Conservation (phyloP, 257 asterid genomes). For the Voacanga thouarsii region DNA sequence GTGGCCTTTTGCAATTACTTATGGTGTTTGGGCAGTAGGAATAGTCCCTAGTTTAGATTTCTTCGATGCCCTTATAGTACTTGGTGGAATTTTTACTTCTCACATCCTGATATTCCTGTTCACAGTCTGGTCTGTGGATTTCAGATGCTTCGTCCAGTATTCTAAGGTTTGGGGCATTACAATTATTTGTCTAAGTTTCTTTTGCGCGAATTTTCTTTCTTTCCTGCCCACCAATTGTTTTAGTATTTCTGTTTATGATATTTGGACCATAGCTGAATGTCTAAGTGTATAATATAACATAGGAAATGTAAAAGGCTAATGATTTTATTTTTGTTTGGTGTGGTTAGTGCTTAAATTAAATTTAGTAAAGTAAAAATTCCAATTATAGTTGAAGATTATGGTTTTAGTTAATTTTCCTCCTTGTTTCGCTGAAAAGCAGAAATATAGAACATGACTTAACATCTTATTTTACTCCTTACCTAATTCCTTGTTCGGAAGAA, state of each 20-base stretch:
- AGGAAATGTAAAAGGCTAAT: too few species aligned
- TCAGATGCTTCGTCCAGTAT: conserved; percentile 74
- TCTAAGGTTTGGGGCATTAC: conserved; percentile 54
- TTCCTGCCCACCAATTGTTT: too few species aligned
- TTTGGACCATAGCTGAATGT: background rate
- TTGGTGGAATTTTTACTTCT: conserved; percentile 55
- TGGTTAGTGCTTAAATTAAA: too few species aligned
- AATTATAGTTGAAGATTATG: too few species aligned
- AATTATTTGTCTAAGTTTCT: conserved; percentile 10
- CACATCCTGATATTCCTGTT: conserved; percentile 79
- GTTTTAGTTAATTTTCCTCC: too few species aligned
- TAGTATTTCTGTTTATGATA: background rate
- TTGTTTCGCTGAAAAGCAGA: too few species aligned
- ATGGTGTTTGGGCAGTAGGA: conserved; percentile 70
- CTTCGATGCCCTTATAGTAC: conserved; percentile 69
- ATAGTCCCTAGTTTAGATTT: conserved; percentile 78
- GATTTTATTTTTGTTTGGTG: too few species aligned
- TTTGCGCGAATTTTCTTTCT: background rate
- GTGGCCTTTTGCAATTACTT: conserved; percentile 75
- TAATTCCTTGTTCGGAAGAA: too few species aligned
- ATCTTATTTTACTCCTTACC: too few species aligned
- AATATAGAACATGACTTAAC: too few species aligned
- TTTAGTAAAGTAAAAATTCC: too few species aligned
- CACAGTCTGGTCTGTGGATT: conserved; percentile 91
- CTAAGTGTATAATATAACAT: too few species aligned